Percentiles rank a stretch among this genome's conserved stretches.
Evolutionary conservation across 1,284 basidiomycete genomes (phyloP).

Genomic region (Anthracocystis setariae): DNA sequence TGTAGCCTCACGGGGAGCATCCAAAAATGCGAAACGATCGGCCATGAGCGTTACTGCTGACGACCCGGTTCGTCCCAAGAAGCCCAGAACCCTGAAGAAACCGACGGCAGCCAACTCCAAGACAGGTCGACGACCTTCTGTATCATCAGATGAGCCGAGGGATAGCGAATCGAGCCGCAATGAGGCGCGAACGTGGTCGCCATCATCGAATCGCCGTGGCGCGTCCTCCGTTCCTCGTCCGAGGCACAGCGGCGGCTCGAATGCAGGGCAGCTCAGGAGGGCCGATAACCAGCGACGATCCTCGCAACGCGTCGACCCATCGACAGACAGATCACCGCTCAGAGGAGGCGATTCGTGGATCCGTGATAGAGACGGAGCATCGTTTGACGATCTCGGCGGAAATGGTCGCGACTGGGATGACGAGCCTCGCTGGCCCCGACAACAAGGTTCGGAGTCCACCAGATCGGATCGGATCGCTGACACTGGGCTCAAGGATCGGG

Average conservation of each 20-base stretch:
- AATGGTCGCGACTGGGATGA: constrained; percentile 1
- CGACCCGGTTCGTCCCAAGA: constrained; percentile 1
- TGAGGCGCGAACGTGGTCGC: neutral
- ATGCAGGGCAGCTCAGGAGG: neutral
- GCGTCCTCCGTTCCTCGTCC: constrained; percentile 17
- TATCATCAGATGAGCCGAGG: neutral
- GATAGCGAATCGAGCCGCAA: constrained; percentile 1
- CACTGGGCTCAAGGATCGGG: neutral
- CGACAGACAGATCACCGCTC: constrained; percentile 9
- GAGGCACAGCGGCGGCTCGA: neutral
- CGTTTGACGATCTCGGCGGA: neutral
- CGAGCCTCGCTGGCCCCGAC: neutral
- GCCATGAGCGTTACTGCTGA: constrained; percentile 3
- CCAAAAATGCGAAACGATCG: constrained; percentile 7
- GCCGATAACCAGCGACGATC: neutral
- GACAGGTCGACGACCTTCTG: constrained; percentile 1
- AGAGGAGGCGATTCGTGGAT: constrained; percentile 16
- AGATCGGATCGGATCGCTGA: constrained; percentile 11
- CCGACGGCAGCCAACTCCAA: neutral
- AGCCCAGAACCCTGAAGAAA: constrained; percentile 10
- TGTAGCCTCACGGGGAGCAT: neutral
- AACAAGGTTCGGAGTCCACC: constrained; percentile 5
- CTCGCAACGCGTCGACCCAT: neutral
- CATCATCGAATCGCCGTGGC: neutral
- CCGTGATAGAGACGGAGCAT: constrained; percentile 4